Evolutionary conservation across 2,329 filamentous ascomycete species (phyloP), one percentile per base, ranked within the genome.

Genomic region (Neopestalotiopsis sp.): DNA sequence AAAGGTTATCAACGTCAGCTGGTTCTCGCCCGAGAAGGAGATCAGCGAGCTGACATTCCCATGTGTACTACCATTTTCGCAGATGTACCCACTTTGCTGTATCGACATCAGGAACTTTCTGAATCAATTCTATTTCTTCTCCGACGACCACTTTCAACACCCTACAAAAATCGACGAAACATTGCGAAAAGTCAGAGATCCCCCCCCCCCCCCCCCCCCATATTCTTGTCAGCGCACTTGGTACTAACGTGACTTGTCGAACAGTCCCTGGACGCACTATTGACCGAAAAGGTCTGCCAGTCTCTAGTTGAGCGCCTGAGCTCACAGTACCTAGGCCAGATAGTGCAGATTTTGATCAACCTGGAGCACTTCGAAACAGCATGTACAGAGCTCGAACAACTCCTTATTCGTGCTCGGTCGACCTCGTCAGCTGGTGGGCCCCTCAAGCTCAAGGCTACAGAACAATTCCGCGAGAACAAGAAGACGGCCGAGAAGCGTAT

Each of bases 11-110:
- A 96, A 94, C 71, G 94, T 98, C 70, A 97, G 93, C 82, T 99
- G 95, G 95, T 98, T 97, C 79, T 91, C 89, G 1, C 95, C 95
- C 58, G 94, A 97, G 40, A 94, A 93, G 74, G 83, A 90, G 20
- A 83, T 88, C 38, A 90, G 95, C 70, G 90, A 96, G 73, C 87
- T 97, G 75, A 90, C 87, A 88, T 97, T 97, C 78, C 97, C 96
- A 4, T 97, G 92, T 74, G 94, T 98, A n/a, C 85, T 99, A 1
- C 97, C 96, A 0, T 99, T 99, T 79, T 98, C 95, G 13, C 95
- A 98, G 75, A 99, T 99, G 96, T 99, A 99, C 78, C 95, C 96
- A 1, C 86, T 98, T 40, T 98, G 96, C 81, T 99, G 96, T 83
- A 98, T 98, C 78, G 94, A 98, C 77, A 98, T 99, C 75, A 90